These are phyloP conservation scores for Gyromitra esculenta DNA, from an alignment of 2,329 filamentous ascomycete genomes.

Conservation along the genomic window DNA sequence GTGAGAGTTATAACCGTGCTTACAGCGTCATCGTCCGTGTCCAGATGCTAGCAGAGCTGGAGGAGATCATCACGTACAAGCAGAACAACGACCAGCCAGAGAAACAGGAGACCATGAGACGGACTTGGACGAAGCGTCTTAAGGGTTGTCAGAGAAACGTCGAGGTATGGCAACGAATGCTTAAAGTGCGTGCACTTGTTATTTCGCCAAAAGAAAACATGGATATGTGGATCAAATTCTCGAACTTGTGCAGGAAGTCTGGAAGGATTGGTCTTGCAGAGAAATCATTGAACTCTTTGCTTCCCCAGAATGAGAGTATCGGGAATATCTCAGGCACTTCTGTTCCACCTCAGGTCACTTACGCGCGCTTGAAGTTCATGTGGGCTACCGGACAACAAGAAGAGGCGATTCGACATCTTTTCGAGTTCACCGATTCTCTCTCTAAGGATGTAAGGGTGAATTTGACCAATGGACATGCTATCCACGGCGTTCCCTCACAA, in stretches of 20 bases:
- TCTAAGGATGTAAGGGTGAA: constrained; percentile 67
- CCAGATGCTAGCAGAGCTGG: constrained; percentile 97
- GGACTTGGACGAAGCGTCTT: constrained; percentile 94
- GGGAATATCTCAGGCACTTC: constrained; percentile 62
- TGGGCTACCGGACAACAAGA: constrained; percentile 84
- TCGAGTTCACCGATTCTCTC: constrained; percentile 70
- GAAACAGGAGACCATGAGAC: constrained; percentile 88
- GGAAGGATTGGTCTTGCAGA: constrained; percentile 93
- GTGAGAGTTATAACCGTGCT: constrained; percentile 96
- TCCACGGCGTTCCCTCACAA: constrained; percentile 34
- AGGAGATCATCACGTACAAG: constrained; percentile 98
- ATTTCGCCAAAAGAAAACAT: constrained; percentile 92
- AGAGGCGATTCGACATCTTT: constrained; percentile 69
- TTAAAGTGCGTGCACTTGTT: constrained; percentile 91
- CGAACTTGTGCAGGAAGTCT: constrained; percentile 96
- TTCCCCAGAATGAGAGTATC: constrained; percentile 71
- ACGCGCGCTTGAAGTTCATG: constrained; percentile 96
- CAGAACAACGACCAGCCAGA: constrained; percentile 80
- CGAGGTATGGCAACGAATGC: constrained; percentile 98
- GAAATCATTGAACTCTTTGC: constrained; percentile 90
- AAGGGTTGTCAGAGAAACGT: constrained; percentile 96
- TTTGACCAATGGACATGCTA: constrained; percentile 48
- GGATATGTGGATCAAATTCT: constrained; percentile 99
- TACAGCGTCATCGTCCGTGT: constrained; percentile 95
- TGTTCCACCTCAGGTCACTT: constrained; percentile 82